Evolutionary conservation across 2,329 filamentous ascomycete species (phyloP), one percentile per base, ranked within the genome.

Genomic region (Rugonectria rugulosa): DNA sequence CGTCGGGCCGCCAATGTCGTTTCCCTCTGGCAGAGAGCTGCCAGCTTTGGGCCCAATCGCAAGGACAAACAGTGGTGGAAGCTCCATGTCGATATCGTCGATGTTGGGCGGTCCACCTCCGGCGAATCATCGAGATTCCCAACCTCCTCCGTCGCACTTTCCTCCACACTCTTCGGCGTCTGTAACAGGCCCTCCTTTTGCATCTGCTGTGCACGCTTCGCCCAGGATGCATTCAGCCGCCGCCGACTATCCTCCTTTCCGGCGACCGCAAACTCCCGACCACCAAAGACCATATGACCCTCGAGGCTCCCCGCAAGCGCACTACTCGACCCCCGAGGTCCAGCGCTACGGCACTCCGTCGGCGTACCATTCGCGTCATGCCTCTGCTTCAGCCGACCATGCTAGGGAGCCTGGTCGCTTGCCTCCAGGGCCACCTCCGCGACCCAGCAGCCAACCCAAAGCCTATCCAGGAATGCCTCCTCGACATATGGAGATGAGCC

Each of bases 251-350:
- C 77, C 76, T 46, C 79, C 82, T 5, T 88, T 83, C 70, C 81
- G 88, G 59, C 81, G 88, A 57, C 89, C 89, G 3, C 86, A 90
- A 54, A 92, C 89, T 0, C 89, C 89, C n/a, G 89, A 92, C 38
- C 86, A 87, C 57, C 78, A 81, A 41, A 80, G 84, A 65, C 75
- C 77, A 51, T 84, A 85, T 74, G 79, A 78, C 58, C 75, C 73
- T 32, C 75, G 81, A 65, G 75, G 74, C 20, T 84, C 83, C 12
- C 81, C 81, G 6, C 75, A 81, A 62, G 75, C 74, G 49, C 71
- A 77, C 32, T 83, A 83, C 60, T 77, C 84, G 3, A 86, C 84
- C 0, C 85, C 84, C 21, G 85, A 87, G 61, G 69, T 82, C 15
- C 80, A 81, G 58, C 80, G 83, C 56, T 88, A 85, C 61, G 78